These are phyloP conservation scores for Luffa aegyptiaca DNA, from an alignment of 306 rosid species.

Conservation along the genomic window DNA sequence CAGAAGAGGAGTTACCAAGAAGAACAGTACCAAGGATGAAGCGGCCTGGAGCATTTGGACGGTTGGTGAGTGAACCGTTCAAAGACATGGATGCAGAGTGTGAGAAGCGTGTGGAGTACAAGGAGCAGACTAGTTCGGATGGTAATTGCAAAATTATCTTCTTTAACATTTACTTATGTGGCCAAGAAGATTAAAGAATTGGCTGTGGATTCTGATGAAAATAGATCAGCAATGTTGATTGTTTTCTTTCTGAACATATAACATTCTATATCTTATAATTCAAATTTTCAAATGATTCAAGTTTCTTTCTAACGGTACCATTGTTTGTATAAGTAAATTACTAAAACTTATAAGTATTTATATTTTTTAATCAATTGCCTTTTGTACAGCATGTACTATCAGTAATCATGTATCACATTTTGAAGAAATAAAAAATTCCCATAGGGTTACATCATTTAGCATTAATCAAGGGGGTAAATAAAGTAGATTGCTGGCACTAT, in stretches of 20 bases:
- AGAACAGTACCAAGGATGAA: slow-evolving; percentile 21
- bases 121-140: slow-evolving; percentile 17
- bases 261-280: neutral
- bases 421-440: neutral
- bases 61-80: slow-evolving; percentile 42
- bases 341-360: neutral
- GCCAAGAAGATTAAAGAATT: neutral
- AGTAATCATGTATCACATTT: neutral
- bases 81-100: slow-evolving; percentile 26
- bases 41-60: slow-evolving; percentile 25
- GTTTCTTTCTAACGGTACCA: neutral
- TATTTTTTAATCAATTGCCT: neutral
- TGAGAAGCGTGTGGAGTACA: slow-evolving; percentile 19
- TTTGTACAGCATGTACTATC: neutral
- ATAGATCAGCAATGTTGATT: neutral
- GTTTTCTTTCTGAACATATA: neutral
- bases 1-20: slow-evolving; percentile 26
- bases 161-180: neutral
- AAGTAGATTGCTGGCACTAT: neutral
- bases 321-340: neutral
- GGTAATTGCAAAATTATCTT: slow-evolving; percentile 25
- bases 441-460: neutral
- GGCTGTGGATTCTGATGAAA: neutral
- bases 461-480: neutral
- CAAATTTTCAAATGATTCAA: neutral